phyloP scores from a whole-genome alignment of 2,329 filamentous ascomycete species.

The Aspergillus japonicus region DNA sequence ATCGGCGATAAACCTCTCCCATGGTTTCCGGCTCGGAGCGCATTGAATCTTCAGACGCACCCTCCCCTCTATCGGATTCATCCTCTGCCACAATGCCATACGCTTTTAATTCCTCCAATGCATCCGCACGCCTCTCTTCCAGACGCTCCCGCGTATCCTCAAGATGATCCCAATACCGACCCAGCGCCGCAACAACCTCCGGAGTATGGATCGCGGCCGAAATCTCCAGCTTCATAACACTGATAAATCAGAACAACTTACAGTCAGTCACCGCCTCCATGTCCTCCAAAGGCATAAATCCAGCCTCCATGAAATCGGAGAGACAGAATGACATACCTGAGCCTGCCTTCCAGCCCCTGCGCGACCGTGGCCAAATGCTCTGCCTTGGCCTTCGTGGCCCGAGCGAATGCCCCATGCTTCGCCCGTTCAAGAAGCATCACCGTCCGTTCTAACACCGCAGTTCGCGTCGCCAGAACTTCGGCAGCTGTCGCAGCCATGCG shows the following conservation, averaged over 20 bases:
- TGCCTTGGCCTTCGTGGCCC: conserved; percentile 39
- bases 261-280: not conserved
- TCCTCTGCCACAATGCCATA: conserved; percentile 35
- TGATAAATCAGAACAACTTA: conserved; percentile 13
- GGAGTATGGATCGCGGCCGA: conserved; percentile 39
- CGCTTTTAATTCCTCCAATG: conserved; percentile 32
- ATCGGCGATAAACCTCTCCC: conserved; percentile 39
- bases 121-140: conserved; percentile 29
- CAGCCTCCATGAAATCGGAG: not conserved
- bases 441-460: conserved; percentile 36
- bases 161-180: conserved; percentile 35
- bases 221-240: conserved; percentile 39
- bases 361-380: conserved; percentile 42
- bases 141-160: conserved; percentile 28
- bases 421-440: conserved; percentile 42
- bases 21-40: conserved; percentile 28
- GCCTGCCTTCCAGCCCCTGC: conserved; percentile 37
- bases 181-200: conserved; percentile 34
- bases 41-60: not conserved
- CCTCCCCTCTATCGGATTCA: not conserved
- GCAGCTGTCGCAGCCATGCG: conserved; percentile 38
- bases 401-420: conserved; percentile 39
- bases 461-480: conserved; percentile 32
- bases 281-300: not conserved
- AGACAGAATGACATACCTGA: conserved; percentile 31